Conservation (phyloP, 2,329 filamentous ascomycete species). For the Aspergillus novofumigatus region DNA sequence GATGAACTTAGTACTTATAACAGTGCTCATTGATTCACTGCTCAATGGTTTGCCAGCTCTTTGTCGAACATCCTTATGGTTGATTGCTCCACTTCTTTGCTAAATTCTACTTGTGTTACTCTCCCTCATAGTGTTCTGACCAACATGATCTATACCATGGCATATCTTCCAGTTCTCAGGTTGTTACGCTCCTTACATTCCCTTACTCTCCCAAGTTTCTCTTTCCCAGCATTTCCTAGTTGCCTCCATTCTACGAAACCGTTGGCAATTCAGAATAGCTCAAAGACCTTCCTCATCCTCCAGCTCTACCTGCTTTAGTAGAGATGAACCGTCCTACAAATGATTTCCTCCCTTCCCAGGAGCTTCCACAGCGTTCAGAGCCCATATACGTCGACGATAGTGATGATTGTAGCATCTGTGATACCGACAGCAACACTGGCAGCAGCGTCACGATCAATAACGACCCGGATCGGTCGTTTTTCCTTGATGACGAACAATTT, state of each 20-base stretch:
- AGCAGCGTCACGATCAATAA: conserved; percentile 11
- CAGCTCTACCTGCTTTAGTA: background rate
- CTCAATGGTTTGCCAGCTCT: background rate
- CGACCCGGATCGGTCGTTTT: conserved; percentile 9
- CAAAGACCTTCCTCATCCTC: background rate
- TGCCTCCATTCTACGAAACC: background rate
- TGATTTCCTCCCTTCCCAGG: background rate
- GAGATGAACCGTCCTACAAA: background rate
- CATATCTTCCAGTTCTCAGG: background rate
- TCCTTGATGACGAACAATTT: background rate
- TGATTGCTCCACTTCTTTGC: background rate
- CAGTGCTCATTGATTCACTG: background rate
- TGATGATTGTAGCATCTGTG: background rate
- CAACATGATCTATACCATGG: no score
- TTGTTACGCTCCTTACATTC: background rate
- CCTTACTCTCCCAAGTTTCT: background rate
- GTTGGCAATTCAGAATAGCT: background rate
- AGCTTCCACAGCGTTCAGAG: background rate
- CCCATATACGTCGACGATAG: background rate
- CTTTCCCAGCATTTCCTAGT: background rate
- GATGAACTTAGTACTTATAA: background rate
- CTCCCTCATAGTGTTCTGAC: background rate
- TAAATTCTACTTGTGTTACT: background rate
- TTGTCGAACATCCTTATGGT: background rate
- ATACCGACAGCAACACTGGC: conserved; percentile 3